Conservation (phyloP, 495 filamentous ascomycete species). For the Penicillium herquei region DNA sequence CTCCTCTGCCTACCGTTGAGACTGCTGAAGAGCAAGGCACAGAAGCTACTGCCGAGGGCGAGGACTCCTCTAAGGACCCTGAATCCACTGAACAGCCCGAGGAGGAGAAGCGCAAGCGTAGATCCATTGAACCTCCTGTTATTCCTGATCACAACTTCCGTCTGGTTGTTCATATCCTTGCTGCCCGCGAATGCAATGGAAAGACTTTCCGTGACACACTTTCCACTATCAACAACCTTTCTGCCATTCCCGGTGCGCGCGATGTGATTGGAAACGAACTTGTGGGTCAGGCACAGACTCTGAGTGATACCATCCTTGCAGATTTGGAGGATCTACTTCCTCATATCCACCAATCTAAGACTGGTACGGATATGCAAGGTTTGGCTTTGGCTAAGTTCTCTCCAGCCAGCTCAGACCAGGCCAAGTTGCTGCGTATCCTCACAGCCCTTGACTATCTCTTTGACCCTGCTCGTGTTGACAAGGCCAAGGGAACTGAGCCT, state of each 20-base stretch:
- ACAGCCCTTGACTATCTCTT: constrained; percentile 96
- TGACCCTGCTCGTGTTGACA: constrained; percentile 62
- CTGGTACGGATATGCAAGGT: constrained; percentile 91
- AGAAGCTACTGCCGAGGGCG: constrained; percentile 24
- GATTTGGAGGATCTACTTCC: constrained; percentile 85
- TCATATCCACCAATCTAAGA: constrained; percentile 81
- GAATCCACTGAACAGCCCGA: constrained; percentile 46
- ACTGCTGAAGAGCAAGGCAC: constrained; percentile 25
- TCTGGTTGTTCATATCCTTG: constrained; percentile 91
- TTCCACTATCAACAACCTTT: constrained; percentile 96
- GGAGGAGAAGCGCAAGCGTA: constrained; percentile 67
- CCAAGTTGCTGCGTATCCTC: constrained; percentile 88
- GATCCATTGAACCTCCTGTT: constrained; percentile 73
- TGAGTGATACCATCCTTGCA: constrained; percentile 78
- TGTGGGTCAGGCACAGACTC: constrained; percentile 74
- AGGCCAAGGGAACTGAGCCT: constrained; percentile 52
- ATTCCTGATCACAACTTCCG: constrained; percentile 88
- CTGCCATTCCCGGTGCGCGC: constrained; percentile 85
- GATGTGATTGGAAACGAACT: constrained; percentile 89
- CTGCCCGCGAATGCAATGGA: constrained; percentile 90
- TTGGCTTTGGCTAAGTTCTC: constrained; percentile 94
- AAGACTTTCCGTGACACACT: constrained; percentile 97
- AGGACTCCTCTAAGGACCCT: constrained; percentile 26
- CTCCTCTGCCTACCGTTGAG: constrained; percentile 36
- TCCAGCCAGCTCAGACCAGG: constrained; percentile 90